phyloP scores from a whole-genome alignment of 129 eudicot genomes.

The Calendula officinalis region DNA sequence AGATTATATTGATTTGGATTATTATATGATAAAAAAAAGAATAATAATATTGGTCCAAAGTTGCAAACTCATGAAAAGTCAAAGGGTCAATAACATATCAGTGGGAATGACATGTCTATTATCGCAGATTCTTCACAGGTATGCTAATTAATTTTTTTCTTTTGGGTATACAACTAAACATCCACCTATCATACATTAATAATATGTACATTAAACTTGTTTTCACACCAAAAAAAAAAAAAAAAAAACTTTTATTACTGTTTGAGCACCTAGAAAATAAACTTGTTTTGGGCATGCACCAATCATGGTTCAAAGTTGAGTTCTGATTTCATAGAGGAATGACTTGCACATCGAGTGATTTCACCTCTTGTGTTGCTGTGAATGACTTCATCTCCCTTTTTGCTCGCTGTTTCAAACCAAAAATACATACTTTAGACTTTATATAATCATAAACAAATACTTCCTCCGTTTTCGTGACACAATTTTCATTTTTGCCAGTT shows the following conservation, averaged over 20 bases:
- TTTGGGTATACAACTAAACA: conserved; percentile 17
- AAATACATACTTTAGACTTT: not conserved
- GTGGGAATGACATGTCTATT: no score
- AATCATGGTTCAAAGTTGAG: not conserved
- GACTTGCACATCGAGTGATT: conserved; percentile 41
- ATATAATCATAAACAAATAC: not conserved
- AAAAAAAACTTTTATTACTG: conserved; percentile 11
- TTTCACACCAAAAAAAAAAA: not conserved
- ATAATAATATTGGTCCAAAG: no score
- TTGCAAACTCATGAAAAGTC: no score
- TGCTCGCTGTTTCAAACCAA: conserved; percentile 31
- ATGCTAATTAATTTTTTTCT: no score
- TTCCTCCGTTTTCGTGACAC: no score
- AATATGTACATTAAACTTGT: conserved; percentile 26
- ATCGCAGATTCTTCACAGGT: no score
- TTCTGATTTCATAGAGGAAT: conserved; percentile 29
- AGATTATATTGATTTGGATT: no score
- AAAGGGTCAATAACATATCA: no score
- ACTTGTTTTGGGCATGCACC: conserved; percentile 18
- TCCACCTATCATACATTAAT: not conserved
- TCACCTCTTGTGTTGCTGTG: conserved; percentile 30
- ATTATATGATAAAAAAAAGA: no score
- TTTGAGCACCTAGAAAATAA: not conserved
- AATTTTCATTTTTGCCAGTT: no score
- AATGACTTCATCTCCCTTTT: conserved; percentile 44